A percentile compares a stretch with the other conserved stretches of the same genome.
Conservation (phyloP, 331 rosid genomes). For the Dryas integrifolia region DNA sequence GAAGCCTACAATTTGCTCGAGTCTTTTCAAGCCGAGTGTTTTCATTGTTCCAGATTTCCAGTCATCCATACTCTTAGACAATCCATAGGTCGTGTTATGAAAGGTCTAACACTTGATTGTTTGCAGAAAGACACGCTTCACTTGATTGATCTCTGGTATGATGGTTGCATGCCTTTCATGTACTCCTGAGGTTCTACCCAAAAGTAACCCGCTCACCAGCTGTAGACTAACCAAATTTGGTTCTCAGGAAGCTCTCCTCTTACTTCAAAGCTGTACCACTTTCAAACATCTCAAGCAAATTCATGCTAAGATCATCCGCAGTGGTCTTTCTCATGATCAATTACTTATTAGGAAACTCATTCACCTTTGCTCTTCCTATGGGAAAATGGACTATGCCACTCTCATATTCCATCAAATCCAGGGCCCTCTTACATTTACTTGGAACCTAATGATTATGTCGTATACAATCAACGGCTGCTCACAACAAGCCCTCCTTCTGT, state of each 20-base stretch:
- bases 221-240: conserved; percentile 25
- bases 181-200: conserved; percentile 28
- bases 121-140: conserved; percentile 1
- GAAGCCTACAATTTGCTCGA: not conserved
- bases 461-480: conserved; percentile 36
- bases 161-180: conserved; percentile 44
- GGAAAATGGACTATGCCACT: conserved; percentile 44
- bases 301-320: conserved; percentile 52
- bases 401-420: conserved; percentile 45
- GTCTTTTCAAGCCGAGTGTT: not conserved
- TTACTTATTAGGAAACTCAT: conserved; percentile 48
- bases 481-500: conserved; percentile 44
- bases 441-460: conserved; percentile 64
- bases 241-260: conserved; percentile 48
- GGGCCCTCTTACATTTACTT: conserved; percentile 51
- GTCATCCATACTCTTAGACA: not conserved
- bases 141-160: conserved; percentile 11
- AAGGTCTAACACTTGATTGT: not conserved
- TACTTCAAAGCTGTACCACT: conserved; percentile 46
- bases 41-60: not conserved
- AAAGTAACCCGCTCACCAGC: conserved; percentile 5
- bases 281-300: conserved; percentile 54
- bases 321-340: conserved; percentile 48
- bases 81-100: too few relatives aligned
- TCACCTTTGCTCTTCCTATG: conserved; percentile 48